phyloP scores from a whole-genome alignment of 2,329 filamentous ascomycete genomes.

The Penicillium brasilianum region DNA sequence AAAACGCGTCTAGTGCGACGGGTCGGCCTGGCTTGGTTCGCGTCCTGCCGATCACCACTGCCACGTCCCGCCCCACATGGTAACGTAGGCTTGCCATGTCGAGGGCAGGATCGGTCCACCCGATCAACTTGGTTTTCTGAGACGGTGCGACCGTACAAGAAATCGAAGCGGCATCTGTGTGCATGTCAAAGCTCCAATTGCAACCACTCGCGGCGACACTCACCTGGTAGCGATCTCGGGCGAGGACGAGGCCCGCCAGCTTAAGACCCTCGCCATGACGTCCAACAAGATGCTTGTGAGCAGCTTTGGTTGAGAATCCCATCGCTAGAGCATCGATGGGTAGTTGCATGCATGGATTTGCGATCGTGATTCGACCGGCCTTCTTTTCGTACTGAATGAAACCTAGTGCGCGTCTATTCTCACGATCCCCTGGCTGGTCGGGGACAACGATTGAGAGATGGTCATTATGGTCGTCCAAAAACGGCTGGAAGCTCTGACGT shows the following conservation, averaged over 20 bases:
- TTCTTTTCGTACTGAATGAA: neutral
- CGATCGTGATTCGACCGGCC: neutral
- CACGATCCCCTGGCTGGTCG: neutral
- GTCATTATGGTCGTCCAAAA: neutral
- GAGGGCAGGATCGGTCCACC: slow-evolving; percentile 1
- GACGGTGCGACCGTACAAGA: neutral
- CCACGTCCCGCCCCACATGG: slow-evolving; percentile 1
- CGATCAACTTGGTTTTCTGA: neutral
- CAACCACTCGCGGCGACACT: slow-evolving; percentile 9
- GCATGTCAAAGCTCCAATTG: slow-evolving; percentile 8
- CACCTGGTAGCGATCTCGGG: slow-evolving; percentile 10
- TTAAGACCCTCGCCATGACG: slow-evolving; percentile 15
- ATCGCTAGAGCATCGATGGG: neutral
- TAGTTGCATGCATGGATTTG: neutral
- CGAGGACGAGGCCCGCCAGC: slow-evolving; percentile 9
- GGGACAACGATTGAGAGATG: neutral
- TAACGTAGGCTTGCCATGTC: slow-evolving; percentile 7
- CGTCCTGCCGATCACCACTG: slow-evolving; percentile 5
- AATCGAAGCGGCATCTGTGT: neutral
- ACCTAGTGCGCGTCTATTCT: neutral
- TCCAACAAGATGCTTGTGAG: slow-evolving; percentile 4
- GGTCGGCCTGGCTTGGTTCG: slow-evolving; percentile 1
- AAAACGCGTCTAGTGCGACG: slow-evolving; percentile 2
- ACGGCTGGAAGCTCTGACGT: neutral
- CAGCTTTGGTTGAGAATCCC: slow-evolving; percentile 9